Percentiles rank a stretch among this genome's conserved stretches.
These are phyloP conservation scores for Prunus kanzakura DNA, from an alignment of 306 rosid species.

Conservation along the genomic window DNA sequence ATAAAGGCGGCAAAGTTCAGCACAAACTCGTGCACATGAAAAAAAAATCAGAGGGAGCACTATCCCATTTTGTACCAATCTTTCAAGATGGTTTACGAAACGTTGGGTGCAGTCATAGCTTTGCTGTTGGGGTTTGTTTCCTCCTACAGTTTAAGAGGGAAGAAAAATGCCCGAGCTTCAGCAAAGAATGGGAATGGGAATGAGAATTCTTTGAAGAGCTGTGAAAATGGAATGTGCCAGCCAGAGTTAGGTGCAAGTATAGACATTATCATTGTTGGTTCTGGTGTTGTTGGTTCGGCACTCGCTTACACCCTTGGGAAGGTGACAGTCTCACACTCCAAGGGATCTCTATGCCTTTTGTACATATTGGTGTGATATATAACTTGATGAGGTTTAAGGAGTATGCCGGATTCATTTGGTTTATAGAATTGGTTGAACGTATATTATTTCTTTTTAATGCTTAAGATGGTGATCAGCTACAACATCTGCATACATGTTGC, in stretches of 20 bases:
- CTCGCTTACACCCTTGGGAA: constrained; percentile 16
- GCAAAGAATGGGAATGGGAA: not conserved
- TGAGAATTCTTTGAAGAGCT: not conserved
- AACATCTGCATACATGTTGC: not conserved
- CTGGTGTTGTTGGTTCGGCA: constrained; percentile 21
- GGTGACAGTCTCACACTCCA: not conserved
- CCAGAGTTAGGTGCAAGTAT: not conserved
- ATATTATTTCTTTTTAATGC: not conserved
- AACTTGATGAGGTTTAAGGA: not conserved
- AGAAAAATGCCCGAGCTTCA: constrained; percentile 3
- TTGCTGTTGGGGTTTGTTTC: not conserved
- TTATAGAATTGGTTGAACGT: not conserved
- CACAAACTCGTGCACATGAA: not conserved
- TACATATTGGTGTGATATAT: not conserved
- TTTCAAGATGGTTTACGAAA: constrained; percentile 2
- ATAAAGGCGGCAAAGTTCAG: not conserved
- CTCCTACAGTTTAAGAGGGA: not conserved
- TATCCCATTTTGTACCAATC: too few relatives aligned
- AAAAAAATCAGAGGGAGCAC: not conserved
- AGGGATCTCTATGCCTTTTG: not conserved
- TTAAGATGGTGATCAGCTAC: not conserved
- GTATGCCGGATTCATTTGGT: not conserved
- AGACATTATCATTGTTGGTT: constrained; percentile 19
- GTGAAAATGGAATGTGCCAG: not conserved
- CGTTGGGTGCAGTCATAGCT: not conserved